Evolutionary conservation across 495 filamentous ascomycete species (phyloP).

Genomic region (Trichoderma virens): DNA sequence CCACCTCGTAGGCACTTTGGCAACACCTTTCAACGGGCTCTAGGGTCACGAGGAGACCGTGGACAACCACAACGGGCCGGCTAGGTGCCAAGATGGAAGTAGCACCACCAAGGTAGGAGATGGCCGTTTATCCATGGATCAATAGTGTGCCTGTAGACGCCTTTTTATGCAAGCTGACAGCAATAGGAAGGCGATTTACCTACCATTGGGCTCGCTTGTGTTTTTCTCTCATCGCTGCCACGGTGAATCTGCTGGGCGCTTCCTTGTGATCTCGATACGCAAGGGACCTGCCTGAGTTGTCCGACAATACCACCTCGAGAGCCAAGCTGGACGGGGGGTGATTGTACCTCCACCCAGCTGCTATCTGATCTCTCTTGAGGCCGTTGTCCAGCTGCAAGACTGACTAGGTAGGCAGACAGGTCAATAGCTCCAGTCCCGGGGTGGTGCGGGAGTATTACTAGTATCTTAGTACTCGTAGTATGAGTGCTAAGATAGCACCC

Average conservation of each 20-base stretch:
- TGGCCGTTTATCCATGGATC: constrained; percentile 2
- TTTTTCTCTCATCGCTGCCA: neutral
- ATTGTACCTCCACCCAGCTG: neutral
- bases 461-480: too few species aligned
- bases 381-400: neutral
- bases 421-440: too few species aligned
- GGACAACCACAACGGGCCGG: neutral
- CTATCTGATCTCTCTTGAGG: constrained; percentile 5
- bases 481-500: too few species aligned
- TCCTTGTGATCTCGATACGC: constrained; percentile 2
- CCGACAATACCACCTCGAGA: neutral
- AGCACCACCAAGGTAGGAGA: too few species aligned
- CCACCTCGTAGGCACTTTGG: too few species aligned
- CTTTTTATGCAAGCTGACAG: neutral
- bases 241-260: neutral
- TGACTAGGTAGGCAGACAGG: too few species aligned
- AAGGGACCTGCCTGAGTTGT: neutral
- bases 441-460: too few species aligned
- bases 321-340: neutral
- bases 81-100: neutral
- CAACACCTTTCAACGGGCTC: neutral
- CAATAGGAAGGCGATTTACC: constrained; percentile 1
- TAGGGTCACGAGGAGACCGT: neutral
- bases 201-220: neutral
- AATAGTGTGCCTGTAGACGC: neutral